Base-by-base conservation (phyloP, 1,284 basidiomycete species). In the Trichosporon faecale region DNA sequence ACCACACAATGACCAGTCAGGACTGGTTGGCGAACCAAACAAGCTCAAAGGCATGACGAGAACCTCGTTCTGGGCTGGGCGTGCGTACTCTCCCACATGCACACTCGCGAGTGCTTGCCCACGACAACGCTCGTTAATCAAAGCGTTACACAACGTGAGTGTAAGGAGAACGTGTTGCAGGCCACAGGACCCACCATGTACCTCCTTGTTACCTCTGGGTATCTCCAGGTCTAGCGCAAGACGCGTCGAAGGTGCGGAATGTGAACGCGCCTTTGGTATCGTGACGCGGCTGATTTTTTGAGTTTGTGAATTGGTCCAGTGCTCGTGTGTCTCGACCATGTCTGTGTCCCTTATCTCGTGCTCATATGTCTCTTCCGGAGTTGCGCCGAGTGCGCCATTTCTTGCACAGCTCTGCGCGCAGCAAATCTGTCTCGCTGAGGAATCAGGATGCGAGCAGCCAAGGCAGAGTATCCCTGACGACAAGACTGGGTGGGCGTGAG, bases 201-300 rank as follows among this genome's bases (percentile, higher is more conserved):
- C 40, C 8, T n/a, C 18, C 40, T 18, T n/a, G 6, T 18, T 18
- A 8, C 18, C 9, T 44, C 40, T 37, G 3, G 31, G n/a, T n/a
- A 14, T 37, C 9, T 37, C 11, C 35, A 14, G 35, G 35, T 37
- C 35, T 37, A 37, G 12, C 3, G 35, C 35, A 9, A 37, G 35
- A 37, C 35, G 35, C 35, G 35, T 37, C 35, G 14, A 18, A 21
- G 11, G n/a, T 52, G 49, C 49, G 49, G 49, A 52, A 52, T 52
- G 49, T 52, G n/a, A n/a, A 12, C 18, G 49, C 49, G 35, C 49
- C 18, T 8, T 52, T 52, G 2, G 49, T 21, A 18, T 52, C 49
- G 49, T 52, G 49, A 52, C 49, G 49, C 49, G 49, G 49, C 49
- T 52, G 49, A 52, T 52, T 52, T 52, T 44, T 52, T 21, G 23